Base-by-base conservation (phyloP, 768 basidiomycete genomes). In the Suillus subluteus region DNA sequence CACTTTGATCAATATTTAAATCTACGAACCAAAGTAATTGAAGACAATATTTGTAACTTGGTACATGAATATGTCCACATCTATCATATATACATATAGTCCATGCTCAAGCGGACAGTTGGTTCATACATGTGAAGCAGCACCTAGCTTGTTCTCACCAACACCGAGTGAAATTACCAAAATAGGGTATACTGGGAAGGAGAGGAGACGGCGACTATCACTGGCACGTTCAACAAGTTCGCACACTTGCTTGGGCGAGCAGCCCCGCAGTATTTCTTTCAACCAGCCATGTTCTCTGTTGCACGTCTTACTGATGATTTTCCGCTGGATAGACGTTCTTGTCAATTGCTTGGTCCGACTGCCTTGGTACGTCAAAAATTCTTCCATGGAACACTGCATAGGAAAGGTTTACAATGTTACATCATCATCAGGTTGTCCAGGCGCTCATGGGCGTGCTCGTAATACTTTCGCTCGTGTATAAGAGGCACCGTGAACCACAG, bases 371-470 rank as follows among this genome's bases (percentile, higher is more conserved):
- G 83, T 70, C 44, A 6, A 26, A 37, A 61, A 40, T 40, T 8
- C 64, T 66, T 21, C 32, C 6, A 23, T 68, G 6, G 16, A 41
- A 30, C 26, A 26, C 21, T 2, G 2, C 15, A 41, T 30, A 40
- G 56, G 38, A 59, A 38, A 40, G 11, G 6, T 23, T 65, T 26
- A 65, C 65, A 6, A 58, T 50, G 23, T 26, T 18, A 68, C 68
- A 44, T 30, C 32, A 50, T 61, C 62, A 38, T 8, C 52, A 94
- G 92, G 80, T 90, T 63, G 91, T 95, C 23, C 94, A 98, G 80
- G 91, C 76, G 4, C 83, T 94, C 26, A 90, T 99, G 90, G 97
- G 95, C n/a, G 77, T 95, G 21, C 79, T 98, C 38, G 96, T 97
- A n/a, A 84, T 98, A 40, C 82, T 89, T 21, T 95, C 94, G 3